These are phyloP conservation scores for sorghum (Sorghum bicolor) DNA, from an alignment of 176 grass and related monocot species.

Conservation along the genomic window DNA sequence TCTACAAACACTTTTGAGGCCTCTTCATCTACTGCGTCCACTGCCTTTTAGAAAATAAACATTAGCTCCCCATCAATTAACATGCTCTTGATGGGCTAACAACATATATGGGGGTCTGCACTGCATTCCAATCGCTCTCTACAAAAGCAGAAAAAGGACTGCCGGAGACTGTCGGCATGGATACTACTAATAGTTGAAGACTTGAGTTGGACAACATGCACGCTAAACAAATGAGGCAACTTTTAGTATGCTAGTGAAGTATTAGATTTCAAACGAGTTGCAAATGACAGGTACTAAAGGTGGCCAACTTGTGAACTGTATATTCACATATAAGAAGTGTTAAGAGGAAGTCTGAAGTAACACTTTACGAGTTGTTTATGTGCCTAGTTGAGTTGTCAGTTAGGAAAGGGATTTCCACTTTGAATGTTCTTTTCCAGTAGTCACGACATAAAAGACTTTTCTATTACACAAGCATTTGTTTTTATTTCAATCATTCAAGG, in stretches of 20 bases:
- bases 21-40: neutral
- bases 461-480: neutral
- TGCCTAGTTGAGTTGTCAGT: conserved; percentile 28
- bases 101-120: conserved; percentile 1
- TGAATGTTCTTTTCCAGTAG: conserved; percentile 9
- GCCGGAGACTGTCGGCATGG: conserved; percentile 7
- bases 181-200: neutral
- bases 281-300: conserved; percentile 34
- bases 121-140: neutral
- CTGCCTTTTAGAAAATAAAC: conserved; percentile 14
- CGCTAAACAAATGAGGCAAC: conserved; percentile 18
- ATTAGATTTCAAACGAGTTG: conserved; percentile 29
- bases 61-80: neutral
- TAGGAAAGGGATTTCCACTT: neutral
- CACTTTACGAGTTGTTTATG: neutral
- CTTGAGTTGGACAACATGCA: neutral
- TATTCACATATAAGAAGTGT: conserved; percentile 4
- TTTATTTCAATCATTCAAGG: neutral
- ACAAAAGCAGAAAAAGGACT: neutral
- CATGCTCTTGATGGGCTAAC: conserved; percentile 8
- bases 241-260: conserved; percentile 12
- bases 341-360: neutral
- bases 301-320: neutral
- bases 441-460: neutral
- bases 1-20: neutral